These are phyloP conservation scores for Tephrocybe sp. DNA, from an alignment of 768 basidiomycete species.

Conservation along the genomic window DNA sequence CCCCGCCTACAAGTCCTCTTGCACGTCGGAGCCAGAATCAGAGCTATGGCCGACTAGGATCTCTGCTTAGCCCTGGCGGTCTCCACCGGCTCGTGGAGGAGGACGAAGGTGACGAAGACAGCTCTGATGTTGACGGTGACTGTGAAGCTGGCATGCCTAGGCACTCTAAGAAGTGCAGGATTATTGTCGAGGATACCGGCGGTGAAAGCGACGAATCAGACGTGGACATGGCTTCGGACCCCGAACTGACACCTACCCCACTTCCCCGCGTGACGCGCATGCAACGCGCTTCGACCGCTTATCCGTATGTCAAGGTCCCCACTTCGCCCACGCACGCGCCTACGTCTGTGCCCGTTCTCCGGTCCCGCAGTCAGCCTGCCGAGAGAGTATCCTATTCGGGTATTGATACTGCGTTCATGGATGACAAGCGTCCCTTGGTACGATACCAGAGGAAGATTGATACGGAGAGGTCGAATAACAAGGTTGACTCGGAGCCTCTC, in stretches of 20 bases:
- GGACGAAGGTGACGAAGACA: slow-evolving; percentile 20
- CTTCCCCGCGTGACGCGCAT: slow-evolving; percentile 3
- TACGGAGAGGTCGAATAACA: background rate
- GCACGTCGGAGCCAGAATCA: slow-evolving; percentile 22
- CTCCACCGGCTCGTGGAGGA: slow-evolving; percentile 29
- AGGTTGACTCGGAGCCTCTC: background rate
- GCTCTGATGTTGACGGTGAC: slow-evolving; percentile 1
- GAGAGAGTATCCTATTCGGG: background rate
- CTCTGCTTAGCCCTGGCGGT: slow-evolving; percentile 20
- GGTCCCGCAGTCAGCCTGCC: slow-evolving; percentile 16
- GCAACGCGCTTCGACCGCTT: background rate
- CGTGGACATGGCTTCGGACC: slow-evolving; percentile 11
- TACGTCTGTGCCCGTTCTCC: slow-evolving; percentile 12
- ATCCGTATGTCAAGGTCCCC: background rate
- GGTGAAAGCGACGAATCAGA: slow-evolving; percentile 13
- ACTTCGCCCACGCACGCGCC: slow-evolving; percentile 13
- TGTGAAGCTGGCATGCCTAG: slow-evolving; percentile 15
- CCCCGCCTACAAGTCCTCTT: slow-evolving; percentile 36
- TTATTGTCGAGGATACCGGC: slow-evolving; percentile 11
- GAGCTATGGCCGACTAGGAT: slow-evolving; percentile 13
- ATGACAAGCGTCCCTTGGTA: slow-evolving; percentile 1
- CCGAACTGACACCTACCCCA: slow-evolving; percentile 17
- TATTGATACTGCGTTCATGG: slow-evolving; percentile 15
- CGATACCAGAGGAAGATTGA: slow-evolving; percentile 9
- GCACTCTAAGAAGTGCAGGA: slow-evolving; percentile 24